A percentile compares a stretch with the other conserved stretches of the same genome.
Evolutionary conservation across 2,329 filamentous ascomycete genomes (phyloP).

Genomic region (Massarina eburnea): DNA sequence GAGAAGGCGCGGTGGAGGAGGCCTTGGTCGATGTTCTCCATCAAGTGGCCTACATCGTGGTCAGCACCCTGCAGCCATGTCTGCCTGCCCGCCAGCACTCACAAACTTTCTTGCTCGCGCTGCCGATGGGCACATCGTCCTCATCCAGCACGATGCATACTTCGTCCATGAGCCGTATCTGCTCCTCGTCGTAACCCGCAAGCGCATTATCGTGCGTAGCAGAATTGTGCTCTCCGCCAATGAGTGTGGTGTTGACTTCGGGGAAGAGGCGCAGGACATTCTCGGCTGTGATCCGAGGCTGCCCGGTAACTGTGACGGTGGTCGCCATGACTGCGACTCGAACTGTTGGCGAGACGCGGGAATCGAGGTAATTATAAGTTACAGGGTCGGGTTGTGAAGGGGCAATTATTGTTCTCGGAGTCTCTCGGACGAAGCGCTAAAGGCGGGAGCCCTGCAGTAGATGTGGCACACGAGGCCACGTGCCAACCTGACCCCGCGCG

Average conservation of each 20-base stretch:
- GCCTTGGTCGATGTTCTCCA: constrained; percentile 97
- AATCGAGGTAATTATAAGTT: background rate
- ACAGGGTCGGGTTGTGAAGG: background rate
- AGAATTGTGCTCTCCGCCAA: constrained; percentile 63
- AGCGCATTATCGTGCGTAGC: constrained; percentile 65
- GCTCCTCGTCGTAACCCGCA: constrained; percentile 92
- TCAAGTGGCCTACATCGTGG: constrained; percentile 74
- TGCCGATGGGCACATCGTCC: constrained; percentile 89
- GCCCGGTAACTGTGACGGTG: constrained; percentile 33
- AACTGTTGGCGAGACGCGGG: background rate
- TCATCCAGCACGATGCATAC: constrained; percentile 96
- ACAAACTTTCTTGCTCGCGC: constrained; percentile 98
- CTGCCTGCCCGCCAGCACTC: constrained; percentile 41
- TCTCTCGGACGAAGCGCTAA: constrained; percentile 6
- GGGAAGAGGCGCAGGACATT: constrained; percentile 88
- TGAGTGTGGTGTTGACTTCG: constrained; percentile 68
- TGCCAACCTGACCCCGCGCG: background rate
- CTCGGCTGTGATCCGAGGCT: constrained; percentile 75
- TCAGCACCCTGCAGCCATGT: constrained; percentile 11
- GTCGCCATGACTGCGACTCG: constrained; percentile 33
- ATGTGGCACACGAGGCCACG: constrained; percentile 2
- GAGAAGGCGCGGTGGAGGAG: constrained; percentile 97
- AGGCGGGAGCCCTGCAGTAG: constrained; percentile 2
- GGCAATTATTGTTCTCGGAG: constrained; percentile 1
- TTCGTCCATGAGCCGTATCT: constrained; percentile 98